Conservation (phyloP, 2,329 filamentous ascomycete genomes). For the Stachybotrys chartarum region DNA sequence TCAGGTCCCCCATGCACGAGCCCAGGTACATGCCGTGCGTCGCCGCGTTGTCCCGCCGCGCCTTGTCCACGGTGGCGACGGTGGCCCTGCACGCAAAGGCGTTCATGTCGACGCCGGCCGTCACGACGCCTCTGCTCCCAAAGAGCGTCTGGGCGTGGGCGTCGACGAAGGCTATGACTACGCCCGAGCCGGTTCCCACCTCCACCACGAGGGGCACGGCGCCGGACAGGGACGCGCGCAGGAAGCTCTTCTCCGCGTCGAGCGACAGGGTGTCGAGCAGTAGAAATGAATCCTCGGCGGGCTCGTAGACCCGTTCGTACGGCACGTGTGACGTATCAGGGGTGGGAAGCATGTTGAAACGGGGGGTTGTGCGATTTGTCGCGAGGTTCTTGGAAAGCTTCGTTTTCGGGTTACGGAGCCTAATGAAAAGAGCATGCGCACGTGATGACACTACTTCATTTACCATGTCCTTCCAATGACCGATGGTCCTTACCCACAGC, state of each 20-base stretch:
- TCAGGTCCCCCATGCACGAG: conserved; percentile 64
- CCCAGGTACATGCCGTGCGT: conserved; percentile 53
- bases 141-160: conserved; percentile 70
- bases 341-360: conserved; percentile 75
- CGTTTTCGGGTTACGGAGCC: neutral
- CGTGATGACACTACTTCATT: conserved; percentile 6
- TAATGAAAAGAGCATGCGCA: neutral
- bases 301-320: conserved; percentile 86
- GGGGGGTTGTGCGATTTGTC: neutral
- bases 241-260: conserved; percentile 58
- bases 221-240: conserved; percentile 52
- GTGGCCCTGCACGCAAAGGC: conserved; percentile 75
- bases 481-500: neutral
- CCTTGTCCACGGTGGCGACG: conserved; percentile 54
- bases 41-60: conserved; percentile 21
- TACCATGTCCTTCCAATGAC: neutral
- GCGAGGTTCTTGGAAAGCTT: conserved; percentile 1
- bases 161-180: conserved; percentile 83
- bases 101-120: conserved; percentile 80
- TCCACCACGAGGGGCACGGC: conserved; percentile 66
- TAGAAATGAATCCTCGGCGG: conserved; percentile 91
- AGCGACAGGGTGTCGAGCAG: conserved; percentile 86
- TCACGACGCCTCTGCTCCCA: conserved; percentile 60
- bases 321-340: conserved; percentile 88
- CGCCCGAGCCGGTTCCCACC: conserved; percentile 84